Evolutionary conservation across 1,139 yeast species (phyloP), one percentile per base, ranked within the genome.

Genomic region (Scheffersomyces segobiensis): DNA sequence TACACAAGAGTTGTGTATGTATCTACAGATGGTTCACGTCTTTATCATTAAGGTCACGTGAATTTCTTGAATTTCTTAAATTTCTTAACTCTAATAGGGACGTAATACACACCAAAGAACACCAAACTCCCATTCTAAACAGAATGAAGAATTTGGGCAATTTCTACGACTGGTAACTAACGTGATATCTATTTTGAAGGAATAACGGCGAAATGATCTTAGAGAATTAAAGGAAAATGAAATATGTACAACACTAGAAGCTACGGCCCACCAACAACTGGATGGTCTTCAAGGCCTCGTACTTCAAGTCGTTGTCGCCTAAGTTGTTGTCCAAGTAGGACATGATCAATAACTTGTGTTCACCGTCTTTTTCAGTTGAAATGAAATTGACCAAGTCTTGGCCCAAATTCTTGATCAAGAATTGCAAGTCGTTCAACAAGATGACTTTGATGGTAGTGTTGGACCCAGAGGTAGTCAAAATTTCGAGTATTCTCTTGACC

Each of bases 271-370:
- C 96, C 69, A 95, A 85, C 60, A 89, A 85, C 78, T 96, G 99
- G 22, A 97, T 91, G 1, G 98, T 93, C 73, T 91, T 91, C 70
- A 95, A 84, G 1, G 99, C 98, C 78, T 95, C 97, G 72, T 89
- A 95, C 72, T 95, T 91, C 66, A 95, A 93, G 68, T 92, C 96
- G 50, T 93, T 83, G 72, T 93, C 96, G 51, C 88, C 85, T 58
- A 88, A 70, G 58, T 71, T 76, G 60, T 75, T 88, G 66, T 88
- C 91, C 85, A 95, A 88, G 64, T 93, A 81, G 61, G 85, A 84
- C 98, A 96, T 93, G 61, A 96, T 84, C 73, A 87, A 85, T 26
- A 89, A 78, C 79, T 95, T 80, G 67, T 80, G 77, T 59, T 92
- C 69, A 32, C 80, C 80, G 54, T 68, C 68, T 55, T 72, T 73